Evolutionary conservation across 176 grass and related monocot species (phyloP), one percentile per base, ranked within the genome.

Genomic region (Eremochloa ophiuroides): DNA sequence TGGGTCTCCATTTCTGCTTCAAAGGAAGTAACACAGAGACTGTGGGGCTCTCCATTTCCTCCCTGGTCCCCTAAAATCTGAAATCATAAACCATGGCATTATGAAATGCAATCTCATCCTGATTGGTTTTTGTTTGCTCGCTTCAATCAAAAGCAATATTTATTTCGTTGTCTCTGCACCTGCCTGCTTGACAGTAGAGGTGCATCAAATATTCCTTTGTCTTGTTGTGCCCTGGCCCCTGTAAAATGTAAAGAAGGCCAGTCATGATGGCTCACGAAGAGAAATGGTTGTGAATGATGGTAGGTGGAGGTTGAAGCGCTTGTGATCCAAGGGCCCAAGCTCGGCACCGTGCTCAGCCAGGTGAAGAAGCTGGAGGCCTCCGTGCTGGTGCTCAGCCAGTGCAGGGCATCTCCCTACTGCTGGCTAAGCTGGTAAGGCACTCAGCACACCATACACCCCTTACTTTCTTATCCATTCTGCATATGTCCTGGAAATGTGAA

Each of bases 341-440:
- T 97, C 13, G 70, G 43, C 78, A 93, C 93, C 7, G 72, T 95
- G 20, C 90, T 95, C 23, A 95, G 80, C 75, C 93, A 95, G 73
- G 93, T 92, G 64, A 92, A 90, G 90, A 95, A 95, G 76, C 70
- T 95, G 85, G 93, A 95, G 80, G 85, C 91, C 17, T 90, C 90
- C 35, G 90, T 95, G 74, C 85, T 95, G 29, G 93, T 93, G 51
- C 62, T 96, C 83, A 88, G 85, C 76, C 90, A 91, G 10, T 80
- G 74, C 80, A 96, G 66, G 84, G 83, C 85, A 10, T 93, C 90
- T 41, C 69, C 86, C 11, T 71, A 87, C 43, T 91, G 67, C 70
- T 93, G 92, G 92, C 30, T 94, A 82, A 74, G 76, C 14, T 89
- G 87, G 87, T 85, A 85, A 85, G 68, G 59, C 43, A 40, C 58